Evolutionary conservation across 306 rosid species (phyloP).

Genomic region (Vicia faba): DNA sequence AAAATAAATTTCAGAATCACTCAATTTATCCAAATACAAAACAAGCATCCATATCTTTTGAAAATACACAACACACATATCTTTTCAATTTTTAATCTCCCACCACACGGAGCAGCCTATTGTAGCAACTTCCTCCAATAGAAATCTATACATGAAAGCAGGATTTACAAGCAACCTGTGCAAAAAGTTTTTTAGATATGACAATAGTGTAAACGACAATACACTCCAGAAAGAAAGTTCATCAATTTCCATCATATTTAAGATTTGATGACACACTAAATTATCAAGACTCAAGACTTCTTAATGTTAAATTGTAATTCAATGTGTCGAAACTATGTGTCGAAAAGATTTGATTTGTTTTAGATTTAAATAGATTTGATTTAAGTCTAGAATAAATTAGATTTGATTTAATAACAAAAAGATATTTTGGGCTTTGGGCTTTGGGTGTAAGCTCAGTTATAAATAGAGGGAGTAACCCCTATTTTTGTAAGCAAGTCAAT

Average conservation of each 20-base stretch:
- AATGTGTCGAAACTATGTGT: too few relatives aligned
- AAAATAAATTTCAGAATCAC: slow-evolving; percentile 32
- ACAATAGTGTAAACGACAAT: slow-evolving; percentile 1
- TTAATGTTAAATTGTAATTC: too few relatives aligned
- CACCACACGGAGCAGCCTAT: slow-evolving; percentile 88
- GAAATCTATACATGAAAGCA: slow-evolving; percentile 77
- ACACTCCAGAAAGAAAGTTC: slow-evolving; percentile 19
- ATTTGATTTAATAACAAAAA: too few relatives aligned
- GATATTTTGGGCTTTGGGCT: too few relatives aligned
- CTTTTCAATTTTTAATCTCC: slow-evolving; percentile 88
- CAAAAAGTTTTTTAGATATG: slow-evolving; percentile 27
- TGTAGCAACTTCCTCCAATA: slow-evolving; percentile 83
- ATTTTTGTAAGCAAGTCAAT: too few relatives aligned
- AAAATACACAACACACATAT: slow-evolving; percentile 56
- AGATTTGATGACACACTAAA: slow-evolving; percentile 18
- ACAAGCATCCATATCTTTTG: slow-evolving; percentile 28
- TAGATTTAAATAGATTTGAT: too few relatives aligned
- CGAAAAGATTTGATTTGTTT: too few relatives aligned
- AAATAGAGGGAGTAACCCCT: too few relatives aligned
- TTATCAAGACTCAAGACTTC: not conserved
- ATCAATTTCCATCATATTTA: slow-evolving; percentile 13
- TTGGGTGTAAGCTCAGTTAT: too few relatives aligned
- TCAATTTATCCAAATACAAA: slow-evolving; percentile 29
- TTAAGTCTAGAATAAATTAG: too few relatives aligned
- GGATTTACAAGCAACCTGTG: slow-evolving; percentile 98